Evolutionary conservation across 805 yeast species (phyloP).

Genomic region (Cyberlindnera xylosilytica): DNA sequence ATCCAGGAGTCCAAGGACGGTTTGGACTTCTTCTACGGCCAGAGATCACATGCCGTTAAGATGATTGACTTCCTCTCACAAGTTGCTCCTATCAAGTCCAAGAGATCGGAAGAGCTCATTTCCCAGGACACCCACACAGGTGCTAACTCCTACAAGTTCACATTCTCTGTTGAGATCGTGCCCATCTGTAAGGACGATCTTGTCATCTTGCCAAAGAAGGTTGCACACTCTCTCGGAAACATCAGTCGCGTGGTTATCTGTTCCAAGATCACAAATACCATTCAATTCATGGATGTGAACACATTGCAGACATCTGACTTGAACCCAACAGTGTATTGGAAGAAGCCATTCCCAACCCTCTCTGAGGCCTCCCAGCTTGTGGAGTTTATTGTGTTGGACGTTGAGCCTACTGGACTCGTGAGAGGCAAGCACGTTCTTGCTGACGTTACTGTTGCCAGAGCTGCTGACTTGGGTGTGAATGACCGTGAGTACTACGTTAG

Average conservation of each 20-base stretch:
- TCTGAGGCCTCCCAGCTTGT: constrained; percentile 72
- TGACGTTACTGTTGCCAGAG: constrained; percentile 87
- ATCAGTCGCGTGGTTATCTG: constrained; percentile 81
- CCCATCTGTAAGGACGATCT: constrained; percentile 97
- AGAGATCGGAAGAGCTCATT: constrained; percentile 87
- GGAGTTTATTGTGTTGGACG: constrained; percentile 89
- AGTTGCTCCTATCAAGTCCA: constrained; percentile 80
- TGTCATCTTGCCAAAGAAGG: constrained; percentile 83
- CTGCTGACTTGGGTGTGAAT: constrained; percentile 82
- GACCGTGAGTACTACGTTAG: constrained; percentile 81
- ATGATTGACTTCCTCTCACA: constrained; percentile 87
- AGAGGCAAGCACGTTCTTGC: constrained; percentile 81
- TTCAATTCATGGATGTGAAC: constrained; percentile 85
- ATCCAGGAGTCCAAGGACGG: constrained; percentile 94
- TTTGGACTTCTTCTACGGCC: constrained; percentile 86
- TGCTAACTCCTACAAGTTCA: constrained; percentile 80
- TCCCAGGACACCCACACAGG: constrained; percentile 93
- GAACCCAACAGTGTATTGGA: constrained; percentile 71
- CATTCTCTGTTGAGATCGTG: constrained; percentile 89
- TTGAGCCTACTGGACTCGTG: constrained; percentile 83
- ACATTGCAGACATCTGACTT: constrained; percentile 79
- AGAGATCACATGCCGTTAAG: constrained; percentile 86
- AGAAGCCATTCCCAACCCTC: constrained; percentile 73
- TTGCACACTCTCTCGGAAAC: constrained; percentile 82
- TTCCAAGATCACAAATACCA: constrained; percentile 73